Evolutionary conservation across 1,139 yeast species (phyloP).

Genomic region (Saccharomyces hybrid): DNA sequence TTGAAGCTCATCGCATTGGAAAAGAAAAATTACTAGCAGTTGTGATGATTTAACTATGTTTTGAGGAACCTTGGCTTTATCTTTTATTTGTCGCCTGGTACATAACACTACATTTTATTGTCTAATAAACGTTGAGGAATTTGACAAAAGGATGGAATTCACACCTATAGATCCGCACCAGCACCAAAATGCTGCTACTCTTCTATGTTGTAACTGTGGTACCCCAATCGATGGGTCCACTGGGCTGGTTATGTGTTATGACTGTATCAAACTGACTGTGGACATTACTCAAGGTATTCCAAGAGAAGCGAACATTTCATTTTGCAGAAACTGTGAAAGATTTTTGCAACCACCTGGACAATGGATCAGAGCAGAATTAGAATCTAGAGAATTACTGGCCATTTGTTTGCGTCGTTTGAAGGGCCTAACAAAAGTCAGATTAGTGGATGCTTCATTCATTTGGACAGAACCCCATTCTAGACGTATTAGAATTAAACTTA

Average conservation of each 20-base stretch:
- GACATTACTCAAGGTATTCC: conserved; percentile 96
- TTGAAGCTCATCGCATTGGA: neutral
- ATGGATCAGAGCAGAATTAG: conserved; percentile 88
- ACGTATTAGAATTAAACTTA: conserved; percentile 79
- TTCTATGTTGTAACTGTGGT: conserved; percentile 97
- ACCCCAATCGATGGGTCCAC: conserved; percentile 94
- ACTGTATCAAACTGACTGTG: conserved; percentile 88
- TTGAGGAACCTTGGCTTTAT: neutral
- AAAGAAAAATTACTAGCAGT: neutral
- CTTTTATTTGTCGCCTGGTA: neutral
- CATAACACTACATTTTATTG: neutral
- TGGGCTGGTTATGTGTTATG: conserved; percentile 94
- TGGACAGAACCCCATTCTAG: conserved; percentile 99
- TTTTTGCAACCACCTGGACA: conserved; percentile 90
- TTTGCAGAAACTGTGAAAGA: conserved; percentile 95
- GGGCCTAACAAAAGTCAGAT: conserved; percentile 80
- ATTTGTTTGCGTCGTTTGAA: conserved; percentile 79
- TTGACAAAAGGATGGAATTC: conserved; percentile 17
- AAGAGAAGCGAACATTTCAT: conserved; percentile 84
- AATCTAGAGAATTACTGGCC: conserved; percentile 87
- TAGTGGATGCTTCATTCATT: conserved; percentile 87
- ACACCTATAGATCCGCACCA: conserved; percentile 25
- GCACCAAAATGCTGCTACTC: conserved; percentile 58
- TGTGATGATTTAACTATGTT: neutral
- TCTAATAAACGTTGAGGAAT: neutral